Evolutionary conservation across 2,329 filamentous ascomycete genomes (phyloP).

Genomic region (Fusarium sarcochroum): DNA sequence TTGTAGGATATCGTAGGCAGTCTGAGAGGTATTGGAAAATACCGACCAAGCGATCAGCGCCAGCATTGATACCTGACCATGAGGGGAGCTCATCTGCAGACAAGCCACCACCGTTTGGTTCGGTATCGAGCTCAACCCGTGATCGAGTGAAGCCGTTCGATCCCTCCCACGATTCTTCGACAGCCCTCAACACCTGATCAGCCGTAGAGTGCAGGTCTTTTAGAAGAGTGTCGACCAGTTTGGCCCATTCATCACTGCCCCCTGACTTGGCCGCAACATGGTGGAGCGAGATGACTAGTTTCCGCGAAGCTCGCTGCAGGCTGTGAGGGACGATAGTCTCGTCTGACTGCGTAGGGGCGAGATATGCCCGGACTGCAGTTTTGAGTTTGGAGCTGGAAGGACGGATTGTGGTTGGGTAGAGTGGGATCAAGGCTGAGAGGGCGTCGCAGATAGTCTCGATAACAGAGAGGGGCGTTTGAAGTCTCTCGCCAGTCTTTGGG

Average conservation of each 20-base stretch:
- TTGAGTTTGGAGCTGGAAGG: slow-evolving; percentile 80
- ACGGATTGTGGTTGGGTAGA: slow-evolving; percentile 86
- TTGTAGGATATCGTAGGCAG: slow-evolving; percentile 75
- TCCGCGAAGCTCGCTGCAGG: slow-evolving; percentile 71
- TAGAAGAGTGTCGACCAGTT: slow-evolving; percentile 73
- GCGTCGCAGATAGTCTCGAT: slow-evolving; percentile 79
- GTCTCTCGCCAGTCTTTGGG: slow-evolving; percentile 49
- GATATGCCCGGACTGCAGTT: slow-evolving; percentile 68
- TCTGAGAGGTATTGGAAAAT: slow-evolving; percentile 76
- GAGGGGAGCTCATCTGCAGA: slow-evolving; percentile 67
- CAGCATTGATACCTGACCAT: slow-evolving; percentile 83
- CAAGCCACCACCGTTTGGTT: slow-evolving; percentile 63
- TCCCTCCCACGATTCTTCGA: slow-evolving; percentile 87
- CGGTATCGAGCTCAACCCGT: slow-evolving; percentile 60
- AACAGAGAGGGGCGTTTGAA: slow-evolving; percentile 61
- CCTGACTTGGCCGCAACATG: slow-evolving; percentile 86
- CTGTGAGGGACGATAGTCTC: slow-evolving; percentile 62
- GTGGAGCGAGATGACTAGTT: slow-evolving; percentile 78
- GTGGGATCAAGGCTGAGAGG: slow-evolving; percentile 79
- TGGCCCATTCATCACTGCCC: slow-evolving; percentile 83
- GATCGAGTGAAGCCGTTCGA: slow-evolving; percentile 64
- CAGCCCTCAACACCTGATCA: slow-evolving; percentile 82
- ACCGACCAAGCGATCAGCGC: slow-evolving; percentile 76
- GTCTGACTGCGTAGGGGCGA: slow-evolving; percentile 75
- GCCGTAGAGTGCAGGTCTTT: slow-evolving; percentile 77